Percentiles rank a stretch among this genome's conserved stretches.
Evolutionary conservation across 2,329 filamentous ascomycete genomes (phyloP).

Genomic region (Xylariaceae sp.): DNA sequence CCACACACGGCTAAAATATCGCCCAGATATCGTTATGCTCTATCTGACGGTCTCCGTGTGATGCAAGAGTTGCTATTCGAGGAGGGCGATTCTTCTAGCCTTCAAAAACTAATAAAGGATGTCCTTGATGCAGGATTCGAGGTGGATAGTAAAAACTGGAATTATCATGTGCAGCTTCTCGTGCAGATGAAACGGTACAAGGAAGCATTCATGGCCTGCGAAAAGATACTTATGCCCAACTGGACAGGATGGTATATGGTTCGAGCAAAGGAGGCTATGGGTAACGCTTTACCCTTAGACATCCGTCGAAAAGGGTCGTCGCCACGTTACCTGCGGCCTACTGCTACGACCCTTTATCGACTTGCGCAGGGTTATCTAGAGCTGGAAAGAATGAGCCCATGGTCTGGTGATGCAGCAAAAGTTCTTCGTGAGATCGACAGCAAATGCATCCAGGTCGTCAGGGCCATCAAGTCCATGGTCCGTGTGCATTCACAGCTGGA

Average conservation of each 20-base stretch:
- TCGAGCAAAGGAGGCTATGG: slow-evolving; percentile 36
- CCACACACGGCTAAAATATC: slow-evolving; percentile 51
- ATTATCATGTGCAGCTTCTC: slow-evolving; percentile 73
- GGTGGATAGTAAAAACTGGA: slow-evolving; percentile 81
- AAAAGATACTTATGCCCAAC: slow-evolving; percentile 75
- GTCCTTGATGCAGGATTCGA: slow-evolving; percentile 71
- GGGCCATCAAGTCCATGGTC: slow-evolving; percentile 42
- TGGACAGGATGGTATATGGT: slow-evolving; percentile 74
- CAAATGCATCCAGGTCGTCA: slow-evolving; percentile 42
- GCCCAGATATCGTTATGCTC: slow-evolving; percentile 57
- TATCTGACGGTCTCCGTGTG: slow-evolving; percentile 55
- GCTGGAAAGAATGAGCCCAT: slow-evolving; percentile 54
- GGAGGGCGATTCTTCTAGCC: slow-evolving; percentile 49
- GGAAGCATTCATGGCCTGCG: slow-evolving; percentile 76
- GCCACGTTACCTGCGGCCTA: slow-evolving; percentile 47
- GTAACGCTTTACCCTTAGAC: slow-evolving; percentile 44
- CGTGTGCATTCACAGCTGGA: slow-evolving; percentile 37
- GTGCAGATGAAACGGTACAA: slow-evolving; percentile 62
- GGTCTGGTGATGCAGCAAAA: slow-evolving; percentile 53
- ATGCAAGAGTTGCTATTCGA: slow-evolving; percentile 54
- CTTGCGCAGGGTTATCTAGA: slow-evolving; percentile 58
- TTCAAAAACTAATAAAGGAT: slow-evolving; percentile 58
- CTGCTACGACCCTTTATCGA: slow-evolving; percentile 53
- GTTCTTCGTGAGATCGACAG: slow-evolving; percentile 47
- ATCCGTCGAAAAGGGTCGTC: slow-evolving; percentile 47